phyloP scores from a whole-genome alignment of 2,329 filamentous ascomycete species.

The Exophiala mesophila region DNA sequence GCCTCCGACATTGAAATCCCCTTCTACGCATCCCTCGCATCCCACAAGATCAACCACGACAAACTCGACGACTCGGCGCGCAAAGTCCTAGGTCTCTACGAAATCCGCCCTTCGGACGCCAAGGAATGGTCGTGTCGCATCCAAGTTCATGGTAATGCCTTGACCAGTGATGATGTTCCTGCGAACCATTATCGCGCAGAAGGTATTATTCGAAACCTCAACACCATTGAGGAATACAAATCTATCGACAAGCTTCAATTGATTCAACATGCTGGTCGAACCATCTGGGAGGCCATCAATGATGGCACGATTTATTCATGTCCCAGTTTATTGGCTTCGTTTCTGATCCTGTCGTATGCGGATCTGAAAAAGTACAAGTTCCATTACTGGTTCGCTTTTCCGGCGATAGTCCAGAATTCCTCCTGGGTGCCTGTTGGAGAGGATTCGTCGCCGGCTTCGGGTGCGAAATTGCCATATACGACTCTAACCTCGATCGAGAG shows the following conservation, averaged over 20 bases:
- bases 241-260: slow-evolving; percentile 73
- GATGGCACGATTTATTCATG: slow-evolving; percentile 95
- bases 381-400: slow-evolving; percentile 97
- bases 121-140: slow-evolving; percentile 77
- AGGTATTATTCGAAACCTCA: slow-evolving; percentile 91
- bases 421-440: slow-evolving; percentile 61
- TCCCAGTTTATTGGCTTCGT: slow-evolving; percentile 84
- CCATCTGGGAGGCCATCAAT: slow-evolving; percentile 96
- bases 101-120: slow-evolving; percentile 66
- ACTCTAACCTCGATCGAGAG: slow-evolving; percentile 64
- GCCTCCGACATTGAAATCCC: slow-evolving; percentile 90
- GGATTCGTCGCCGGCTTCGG: slow-evolving; percentile 5
- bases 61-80: slow-evolving; percentile 92
- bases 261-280: slow-evolving; percentile 71
- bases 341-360: slow-evolving; percentile 84
- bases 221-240: slow-evolving; percentile 90
- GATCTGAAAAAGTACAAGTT: slow-evolving; percentile 97
- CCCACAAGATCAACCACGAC: slow-evolving; percentile 92
- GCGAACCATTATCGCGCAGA: slow-evolving; percentile 73
- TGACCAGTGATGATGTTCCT: slow-evolving; percentile 76
- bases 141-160: slow-evolving; percentile 81
- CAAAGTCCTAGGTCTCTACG: slow-evolving; percentile 80
- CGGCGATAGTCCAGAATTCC: slow-evolving; percentile 83
- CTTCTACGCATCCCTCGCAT: slow-evolving; percentile 90
- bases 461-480: slow-evolving; percentile 25